phyloP scores from a whole-genome alignment of 2,329 filamentous ascomycete genomes.

The Cladosporium cucumerinum region DNA sequence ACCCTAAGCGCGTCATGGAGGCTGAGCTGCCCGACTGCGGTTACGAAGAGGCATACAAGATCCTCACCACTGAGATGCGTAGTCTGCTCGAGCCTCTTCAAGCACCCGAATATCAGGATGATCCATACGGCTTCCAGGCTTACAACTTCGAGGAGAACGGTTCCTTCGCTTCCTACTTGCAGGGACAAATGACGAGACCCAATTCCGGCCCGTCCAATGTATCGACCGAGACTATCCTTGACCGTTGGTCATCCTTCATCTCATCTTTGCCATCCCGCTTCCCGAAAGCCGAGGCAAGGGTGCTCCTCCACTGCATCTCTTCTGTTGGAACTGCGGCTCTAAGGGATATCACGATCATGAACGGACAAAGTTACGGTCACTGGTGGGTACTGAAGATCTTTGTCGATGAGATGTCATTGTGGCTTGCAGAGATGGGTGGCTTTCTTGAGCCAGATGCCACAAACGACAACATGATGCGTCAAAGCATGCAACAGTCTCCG shows the following conservation, averaged over 20 bases:
- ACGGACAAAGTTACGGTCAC: slow-evolving; percentile 77
- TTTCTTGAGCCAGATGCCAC: slow-evolving; percentile 59
- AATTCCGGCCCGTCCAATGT: slow-evolving; percentile 33
- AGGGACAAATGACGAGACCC: slow-evolving; percentile 26
- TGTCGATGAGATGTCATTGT: slow-evolving; percentile 89
- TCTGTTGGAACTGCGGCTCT: slow-evolving; percentile 72
- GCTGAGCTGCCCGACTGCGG: slow-evolving; percentile 55
- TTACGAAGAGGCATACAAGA: slow-evolving; percentile 55
- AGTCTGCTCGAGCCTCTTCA: slow-evolving; percentile 66
- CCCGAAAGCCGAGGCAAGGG: slow-evolving; percentile 67
- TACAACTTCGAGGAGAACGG: slow-evolving; percentile 42
- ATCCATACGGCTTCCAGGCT: slow-evolving; percentile 39
- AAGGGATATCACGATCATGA: slow-evolving; percentile 74
- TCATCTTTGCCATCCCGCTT: slow-evolving; percentile 67
- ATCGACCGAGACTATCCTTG: slow-evolving; percentile 63
- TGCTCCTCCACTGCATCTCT: slow-evolving; percentile 74
- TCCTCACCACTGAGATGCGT: slow-evolving; percentile 60
- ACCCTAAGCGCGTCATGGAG: slow-evolving; percentile 55
- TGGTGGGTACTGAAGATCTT: slow-evolving; percentile 97
- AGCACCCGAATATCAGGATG: slow-evolving; percentile 36
- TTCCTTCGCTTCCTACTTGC: slow-evolving; percentile 41
- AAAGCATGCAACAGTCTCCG: slow-evolving; percentile 20
- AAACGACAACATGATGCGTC: neutral
- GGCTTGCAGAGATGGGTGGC: slow-evolving; percentile 84
- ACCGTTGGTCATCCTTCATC: slow-evolving; percentile 74